Evolutionary conservation across 768 basidiomycete genomes (phyloP).

Genomic region (Hemileccinum impolitum): DNA sequence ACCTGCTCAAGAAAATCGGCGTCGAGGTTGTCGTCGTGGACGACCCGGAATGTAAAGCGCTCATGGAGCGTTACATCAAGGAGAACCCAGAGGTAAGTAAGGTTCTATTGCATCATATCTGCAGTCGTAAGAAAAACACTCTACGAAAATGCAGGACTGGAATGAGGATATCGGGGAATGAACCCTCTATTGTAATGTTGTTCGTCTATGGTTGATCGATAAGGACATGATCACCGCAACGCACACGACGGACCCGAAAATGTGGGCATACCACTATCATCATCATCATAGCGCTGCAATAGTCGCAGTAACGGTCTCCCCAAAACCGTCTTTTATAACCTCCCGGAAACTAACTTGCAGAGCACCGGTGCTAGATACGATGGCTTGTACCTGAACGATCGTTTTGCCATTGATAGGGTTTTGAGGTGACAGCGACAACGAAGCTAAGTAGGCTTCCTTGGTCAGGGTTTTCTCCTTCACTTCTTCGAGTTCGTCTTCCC

Average conservation of each 20-base stretch:
- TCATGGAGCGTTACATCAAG: slow-evolving; percentile 56
- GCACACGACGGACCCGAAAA: not conserved
- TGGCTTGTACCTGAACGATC: slow-evolving; percentile 44
- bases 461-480: slow-evolving; percentile 58
- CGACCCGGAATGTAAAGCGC: slow-evolving; percentile 46
- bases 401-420: slow-evolving; percentile 48
- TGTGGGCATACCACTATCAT: slow-evolving; percentile 5
- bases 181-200: not conserved
- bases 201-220: slow-evolving; percentile 10
- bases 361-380: slow-evolving; percentile 32
- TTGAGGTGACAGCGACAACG: slow-evolving; percentile 32
- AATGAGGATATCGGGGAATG: slow-evolving; percentile 59
- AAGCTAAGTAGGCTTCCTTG: slow-evolving; percentile 49
- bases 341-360: slow-evolving; percentile 40
- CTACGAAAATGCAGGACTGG: slow-evolving; percentile 43
- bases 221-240: not conserved
- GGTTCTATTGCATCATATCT: slow-evolving; percentile 5
- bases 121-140: slow-evolving; percentile 3
- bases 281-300: slow-evolving; percentile 24
- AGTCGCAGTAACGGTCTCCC: slow-evolving; percentile 31
- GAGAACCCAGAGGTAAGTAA: slow-evolving; percentile 49
- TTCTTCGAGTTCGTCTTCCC: slow-evolving; percentile 64
- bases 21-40: slow-evolving; percentile 52
- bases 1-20: slow-evolving; percentile 47
- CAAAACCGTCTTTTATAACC: slow-evolving; percentile 31